Evolutionary conservation across 208 protist species (phyloP), one percentile per base, ranked within the genome.

Genomic region (Trypanosoma melophagium): DNA sequence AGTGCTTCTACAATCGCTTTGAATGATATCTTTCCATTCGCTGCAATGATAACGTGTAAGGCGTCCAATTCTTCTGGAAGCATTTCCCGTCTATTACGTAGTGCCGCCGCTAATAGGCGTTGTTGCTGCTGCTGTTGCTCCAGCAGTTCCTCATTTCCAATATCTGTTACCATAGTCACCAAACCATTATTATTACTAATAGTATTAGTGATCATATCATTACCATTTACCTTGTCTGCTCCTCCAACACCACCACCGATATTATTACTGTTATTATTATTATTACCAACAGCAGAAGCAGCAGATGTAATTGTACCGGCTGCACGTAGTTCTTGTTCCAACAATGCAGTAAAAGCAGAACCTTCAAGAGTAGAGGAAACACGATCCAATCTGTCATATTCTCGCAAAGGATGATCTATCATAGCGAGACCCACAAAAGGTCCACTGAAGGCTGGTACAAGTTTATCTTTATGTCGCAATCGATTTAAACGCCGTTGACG

Each of bases 391-490:
- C 76, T 61, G 60, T 95, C 89, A 60, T 77, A 95, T 24, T 62
- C 66, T 24, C 80, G 71, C 64, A 95, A 65, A 38, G 89, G 89
- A 51, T 95, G 89, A 54, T 90, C 86, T n/a, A 74, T 60, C 22
- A 64, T 42, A 16, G 71, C 38, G 21, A 93, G 73, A 12, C 78
- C 82, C 1, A 86, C 74, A 74, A 95, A 95, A 2, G 90, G 90
- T 0, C 90, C 90, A 52, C 83, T 92, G 69, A 90, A 93, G 17
- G 80, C 78, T 3, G 90, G 87, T 40, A 95, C 73, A 1, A 95
- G 76, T 55, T 90, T 91, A 35, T 92, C 85, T 66, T 92, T 95
- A 22, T 83, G 84, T n/a, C 83, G 76, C 65, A 95, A 69, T 13
- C 87, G 87, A 25, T 80, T 69, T 52, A 83, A 49, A 19, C 90